Base-by-base conservation (phyloP, 2,329 filamentous ascomycete species). In the Ceratocystis huliohia region DNA sequence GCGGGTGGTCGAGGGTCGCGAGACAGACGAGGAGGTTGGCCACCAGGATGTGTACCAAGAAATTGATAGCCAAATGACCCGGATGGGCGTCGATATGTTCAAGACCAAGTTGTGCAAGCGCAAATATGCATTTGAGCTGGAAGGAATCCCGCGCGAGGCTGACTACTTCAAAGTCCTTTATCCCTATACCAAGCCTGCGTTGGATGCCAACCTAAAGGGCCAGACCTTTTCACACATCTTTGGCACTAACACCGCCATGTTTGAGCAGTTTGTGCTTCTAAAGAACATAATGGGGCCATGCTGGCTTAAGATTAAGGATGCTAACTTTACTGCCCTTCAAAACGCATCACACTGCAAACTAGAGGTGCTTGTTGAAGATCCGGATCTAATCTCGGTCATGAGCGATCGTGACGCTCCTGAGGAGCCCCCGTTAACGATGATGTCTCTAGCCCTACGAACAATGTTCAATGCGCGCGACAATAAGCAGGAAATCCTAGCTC, bases 221-320 rank as follows among this genome's bases (percentile, higher is more conserved):
- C 86, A 96, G 74, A 97, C 94, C 0, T 99, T 93, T 73, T 96
- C 93, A 1, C 89, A 90, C 70, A 87, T 96, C 28, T 99, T 99
- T 71, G 94, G 95, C 33, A 88, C 88, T 66, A 96, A 94, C 74
- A 99, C 94, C 0, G 86, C 90, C 0, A 81, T 99, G 0, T 99
- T 99, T 71, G 94, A 99, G 76, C 94, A 99, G 72, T 99, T 99
- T 73, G 94, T 99, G 22, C 81, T 99, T 4, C 96, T 92, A 89
- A 97, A 96, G 78, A 96, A 96, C 73, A 89, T 99, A 71, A 99
- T 96, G 93, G 94, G 94, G 1, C 94, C 94, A 37, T 97, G 94
- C 75, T 99, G 94, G 94, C 82, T 99, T 59, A 92, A 88, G 73
- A 94, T 99, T 66, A 83, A 91, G 70, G 87, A 88, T 70, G 89